A percentile compares a stretch with the other conserved stretches of the same genome.
Conservation (phyloP, 768 basidiomycete species). For the Agaricus blazei region DNA sequence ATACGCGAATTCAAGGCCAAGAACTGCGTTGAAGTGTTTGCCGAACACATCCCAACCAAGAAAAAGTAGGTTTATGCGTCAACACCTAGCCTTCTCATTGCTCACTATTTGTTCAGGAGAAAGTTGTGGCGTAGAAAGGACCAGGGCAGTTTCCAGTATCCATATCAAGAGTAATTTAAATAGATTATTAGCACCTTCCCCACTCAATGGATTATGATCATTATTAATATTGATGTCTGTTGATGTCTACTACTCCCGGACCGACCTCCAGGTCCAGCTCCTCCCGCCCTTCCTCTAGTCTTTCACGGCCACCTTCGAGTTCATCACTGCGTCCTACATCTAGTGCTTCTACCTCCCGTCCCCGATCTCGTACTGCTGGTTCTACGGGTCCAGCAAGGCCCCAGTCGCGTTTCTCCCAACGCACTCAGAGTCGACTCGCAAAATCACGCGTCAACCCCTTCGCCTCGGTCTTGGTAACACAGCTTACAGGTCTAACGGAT, state of each 20-base stretch:
- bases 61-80: constrained; percentile 67
- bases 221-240: not conserved
- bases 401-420: constrained; percentile 35
- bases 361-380: constrained; percentile 8
- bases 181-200: not conserved
- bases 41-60: constrained; percentile 78
- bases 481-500: constrained; percentile 47
- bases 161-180: constrained; percentile 64
- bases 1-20: constrained; percentile 89
- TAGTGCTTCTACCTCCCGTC: constrained; percentile 18
- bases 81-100: not conserved
- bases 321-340: constrained; percentile 30
- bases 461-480: constrained; percentile 48
- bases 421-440: constrained; percentile 47
- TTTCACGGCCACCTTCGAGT: constrained; percentile 27
- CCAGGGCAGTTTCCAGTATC: constrained; percentile 81
- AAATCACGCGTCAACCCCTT: constrained; percentile 51
- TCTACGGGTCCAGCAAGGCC: constrained; percentile 26
- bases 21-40: constrained; percentile 81
- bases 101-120: constrained; percentile 45
- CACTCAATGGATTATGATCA: no score
- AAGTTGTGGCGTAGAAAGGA: constrained; percentile 91
- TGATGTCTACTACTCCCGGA: constrained; percentile 18
- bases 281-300: constrained; percentile 41
- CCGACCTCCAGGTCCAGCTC: constrained; percentile 36